phyloP scores from a whole-genome alignment of 148 eudicot species.

The Pouteria glomerata region DNA sequence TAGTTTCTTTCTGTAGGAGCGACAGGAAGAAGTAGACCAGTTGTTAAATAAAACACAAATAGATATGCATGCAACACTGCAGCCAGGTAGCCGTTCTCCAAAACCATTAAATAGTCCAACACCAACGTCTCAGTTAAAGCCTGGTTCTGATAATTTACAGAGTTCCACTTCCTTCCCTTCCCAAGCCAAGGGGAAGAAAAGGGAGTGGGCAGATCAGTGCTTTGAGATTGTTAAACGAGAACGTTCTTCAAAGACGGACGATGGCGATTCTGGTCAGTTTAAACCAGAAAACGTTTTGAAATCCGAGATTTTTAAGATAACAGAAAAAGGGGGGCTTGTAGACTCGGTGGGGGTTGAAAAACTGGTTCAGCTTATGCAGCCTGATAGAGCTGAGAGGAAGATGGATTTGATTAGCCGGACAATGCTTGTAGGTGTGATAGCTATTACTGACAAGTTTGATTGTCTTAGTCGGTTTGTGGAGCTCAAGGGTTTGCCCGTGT shows the following conservation, averaged over 20 bases:
- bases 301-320: slow-evolving; percentile 59
- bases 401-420: slow-evolving; percentile 54
- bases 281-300: slow-evolving; percentile 52
- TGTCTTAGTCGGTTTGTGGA: slow-evolving; percentile 80
- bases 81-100: slow-evolving; percentile 76
- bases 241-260: slow-evolving; percentile 45
- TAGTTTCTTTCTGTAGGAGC: slow-evolving; percentile 42
- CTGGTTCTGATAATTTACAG: slow-evolving; percentile 69
- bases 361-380: slow-evolving; percentile 75
- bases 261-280: slow-evolving; percentile 37
- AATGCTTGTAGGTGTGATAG: slow-evolving; percentile 70
- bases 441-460: slow-evolving; percentile 78
- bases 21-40: slow-evolving; percentile 80
- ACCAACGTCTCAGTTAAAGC: slow-evolving; percentile 55
- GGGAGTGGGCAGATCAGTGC: slow-evolving; percentile 63
- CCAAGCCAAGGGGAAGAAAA: slow-evolving; percentile 71
- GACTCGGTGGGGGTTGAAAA: slow-evolving; percentile 73
- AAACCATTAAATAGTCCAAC: slow-evolving; percentile 58
- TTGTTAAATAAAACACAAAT: slow-evolving; percentile 49
- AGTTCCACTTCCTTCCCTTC: slow-evolving; percentile 42
- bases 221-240: slow-evolving; percentile 66
- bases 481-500: slow-evolving; percentile 65
- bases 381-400: slow-evolving; percentile 65
- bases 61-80: slow-evolving; percentile 78
- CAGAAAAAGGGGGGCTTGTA: slow-evolving; percentile 74